phyloP scores from a whole-genome alignment of 1,284 basidiomycete species.

The Cryptococcus sp. region DNA sequence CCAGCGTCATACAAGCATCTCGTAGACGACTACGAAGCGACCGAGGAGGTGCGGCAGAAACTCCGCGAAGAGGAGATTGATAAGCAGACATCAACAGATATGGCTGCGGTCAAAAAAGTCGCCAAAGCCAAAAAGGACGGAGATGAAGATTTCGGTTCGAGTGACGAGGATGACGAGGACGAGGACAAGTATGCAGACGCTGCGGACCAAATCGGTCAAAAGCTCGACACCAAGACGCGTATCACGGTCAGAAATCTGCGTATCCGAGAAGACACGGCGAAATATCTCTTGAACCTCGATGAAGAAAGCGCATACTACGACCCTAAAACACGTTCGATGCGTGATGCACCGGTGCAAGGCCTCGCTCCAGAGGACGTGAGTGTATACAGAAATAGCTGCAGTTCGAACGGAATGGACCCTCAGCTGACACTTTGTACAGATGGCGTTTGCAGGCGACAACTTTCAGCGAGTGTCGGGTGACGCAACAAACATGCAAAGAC shows the following conservation, averaged over 20 bases:
- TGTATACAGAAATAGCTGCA: slow-evolving; percentile 13
- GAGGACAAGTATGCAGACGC: slow-evolving; percentile 97
- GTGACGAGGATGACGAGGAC: slow-evolving; percentile 90
- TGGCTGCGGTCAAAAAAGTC: slow-evolving; percentile 76
- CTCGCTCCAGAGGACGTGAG: slow-evolving; percentile 80
- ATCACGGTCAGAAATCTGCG: slow-evolving; percentile 97
- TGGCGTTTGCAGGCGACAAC: slow-evolving; percentile 93
- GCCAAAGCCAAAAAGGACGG: slow-evolving; percentile 74
- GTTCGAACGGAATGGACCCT: not conserved
- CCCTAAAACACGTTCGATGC: slow-evolving; percentile 99
- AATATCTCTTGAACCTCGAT: slow-evolving; percentile 97
- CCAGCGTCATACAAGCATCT: slow-evolving; percentile 78
- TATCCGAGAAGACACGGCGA: slow-evolving; percentile 98
- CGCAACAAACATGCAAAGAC: slow-evolving; percentile 81
- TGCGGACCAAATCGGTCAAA: slow-evolving; percentile 96
- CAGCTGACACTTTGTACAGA: slow-evolving; percentile 55
- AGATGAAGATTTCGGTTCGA: slow-evolving; percentile 90
- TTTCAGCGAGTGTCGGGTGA: slow-evolving; percentile 89
- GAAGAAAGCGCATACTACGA: slow-evolving; percentile 97
- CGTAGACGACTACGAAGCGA: slow-evolving; percentile 90
- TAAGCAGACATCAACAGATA: slow-evolving; percentile 87
- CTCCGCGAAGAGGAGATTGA: slow-evolving; percentile 95
- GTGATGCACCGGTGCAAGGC: slow-evolving; percentile 83
- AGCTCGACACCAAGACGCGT: slow-evolving; percentile 95
- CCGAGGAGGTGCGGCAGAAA: slow-evolving; percentile 87